Conservation (phyloP, 2,329 filamentous ascomycete species). For the Massarina eburnea region DNA sequence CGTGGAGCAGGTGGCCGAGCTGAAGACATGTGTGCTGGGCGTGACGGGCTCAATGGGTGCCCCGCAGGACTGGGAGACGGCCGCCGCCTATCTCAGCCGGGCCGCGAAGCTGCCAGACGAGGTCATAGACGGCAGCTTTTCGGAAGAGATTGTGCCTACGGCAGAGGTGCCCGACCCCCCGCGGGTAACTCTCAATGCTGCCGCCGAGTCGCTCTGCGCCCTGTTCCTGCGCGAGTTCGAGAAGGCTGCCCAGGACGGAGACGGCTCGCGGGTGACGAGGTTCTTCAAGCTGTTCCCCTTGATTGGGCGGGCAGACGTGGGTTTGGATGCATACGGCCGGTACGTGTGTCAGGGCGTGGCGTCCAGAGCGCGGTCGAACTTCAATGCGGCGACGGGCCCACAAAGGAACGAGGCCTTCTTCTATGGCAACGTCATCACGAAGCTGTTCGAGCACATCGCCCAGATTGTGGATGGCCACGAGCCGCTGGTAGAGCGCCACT, state of each 20-base stretch:
- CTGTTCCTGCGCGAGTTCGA: constrained; percentile 95
- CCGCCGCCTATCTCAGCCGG: constrained; percentile 83
- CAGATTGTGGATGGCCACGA: constrained; percentile 94
- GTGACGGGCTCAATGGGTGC: constrained; percentile 96
- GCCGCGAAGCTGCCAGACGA: constrained; percentile 78
- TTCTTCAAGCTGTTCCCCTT: constrained; percentile 99
- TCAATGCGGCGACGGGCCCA: constrained; percentile 67
- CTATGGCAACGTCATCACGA: constrained; percentile 87
- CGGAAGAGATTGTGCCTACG: constrained; percentile 88
- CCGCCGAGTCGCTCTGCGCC: constrained; percentile 84
- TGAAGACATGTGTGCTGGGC: constrained; percentile 93
- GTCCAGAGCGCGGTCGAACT: constrained; percentile 74
- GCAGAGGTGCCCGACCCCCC: constrained; percentile 94
- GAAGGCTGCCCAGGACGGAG: constrained; percentile 81
- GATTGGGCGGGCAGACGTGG: constrained; percentile 84
- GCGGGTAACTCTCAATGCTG: constrained; percentile 79
- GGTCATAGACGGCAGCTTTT: constrained; percentile 82
- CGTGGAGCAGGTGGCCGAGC: constrained; percentile 93
- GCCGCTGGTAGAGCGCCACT: constrained; percentile 87
- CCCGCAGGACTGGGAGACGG: constrained; percentile 97
- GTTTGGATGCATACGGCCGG: constrained; percentile 89
- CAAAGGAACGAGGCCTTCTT: constrained; percentile 79
- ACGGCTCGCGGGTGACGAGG: constrained; percentile 84
- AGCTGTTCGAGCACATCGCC: constrained; percentile 95
- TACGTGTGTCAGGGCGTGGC: constrained; percentile 97